These are phyloP conservation scores for Dactylorhiza incarnata DNA, from an alignment of 106 monocot genomes.

Conservation along the genomic window DNA sequence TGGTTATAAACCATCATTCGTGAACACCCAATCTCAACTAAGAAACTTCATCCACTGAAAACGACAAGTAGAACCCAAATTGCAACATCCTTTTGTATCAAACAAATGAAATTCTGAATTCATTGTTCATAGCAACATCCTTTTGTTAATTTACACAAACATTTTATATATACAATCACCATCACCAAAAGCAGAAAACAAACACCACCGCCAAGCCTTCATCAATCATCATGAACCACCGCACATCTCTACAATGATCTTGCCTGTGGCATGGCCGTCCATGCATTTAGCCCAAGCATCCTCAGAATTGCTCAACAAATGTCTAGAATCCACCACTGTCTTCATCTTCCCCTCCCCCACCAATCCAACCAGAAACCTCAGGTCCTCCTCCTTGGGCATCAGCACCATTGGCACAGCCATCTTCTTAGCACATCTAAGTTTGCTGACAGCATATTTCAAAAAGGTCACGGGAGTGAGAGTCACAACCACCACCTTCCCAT, in stretches of 20 bases:
- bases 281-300: constrained; percentile 40
- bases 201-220: not conserved
- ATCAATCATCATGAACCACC: not conserved
- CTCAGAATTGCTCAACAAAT: constrained; percentile 19
- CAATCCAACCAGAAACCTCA: constrained; percentile 25
- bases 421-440: constrained; percentile 25
- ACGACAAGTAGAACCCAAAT: no score
- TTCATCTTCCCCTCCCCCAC: constrained; percentile 38
- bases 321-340: constrained; percentile 33
- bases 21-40: no score
- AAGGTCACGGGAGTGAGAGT: constrained; percentile 5
- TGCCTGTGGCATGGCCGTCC: constrained; percentile 43
- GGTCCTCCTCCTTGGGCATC: constrained; percentile 16
- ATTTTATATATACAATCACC: no score
- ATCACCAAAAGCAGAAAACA: not conserved
- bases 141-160: no score
- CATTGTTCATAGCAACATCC: no score
- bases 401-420: constrained; percentile 13
- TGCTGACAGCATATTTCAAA: constrained; percentile 3
- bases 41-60: no score
- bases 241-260: constrained; percentile 37
- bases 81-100: no score
- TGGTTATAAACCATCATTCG: no score
- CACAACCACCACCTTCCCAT: constrained; percentile 25
- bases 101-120: no score